Evolutionary conservation across 305 asterid species (phyloP), one percentile per base, ranked within the genome.

Genomic region (Fraxinus ornus): DNA sequence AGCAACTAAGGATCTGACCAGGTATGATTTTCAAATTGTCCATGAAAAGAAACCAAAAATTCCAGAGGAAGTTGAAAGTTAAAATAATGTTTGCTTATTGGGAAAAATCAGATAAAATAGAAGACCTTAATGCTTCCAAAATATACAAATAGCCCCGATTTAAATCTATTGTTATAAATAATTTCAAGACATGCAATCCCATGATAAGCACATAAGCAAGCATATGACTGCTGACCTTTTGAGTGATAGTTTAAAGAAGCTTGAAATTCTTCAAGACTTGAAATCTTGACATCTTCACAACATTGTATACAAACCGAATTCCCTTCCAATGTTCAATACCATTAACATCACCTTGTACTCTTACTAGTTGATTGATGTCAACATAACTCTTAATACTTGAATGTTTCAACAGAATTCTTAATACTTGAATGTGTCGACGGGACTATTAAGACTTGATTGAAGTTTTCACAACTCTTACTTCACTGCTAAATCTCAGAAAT

Each of bases 201-300:
- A 82, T 80, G 85, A 85, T 92, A 94, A 86, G 90, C 87, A 83
- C 93, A 90, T 89, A 90, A 89, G 91, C 93, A 92, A 94, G 92
- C 98, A 90, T 95, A 86, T 85, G 88, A 91, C 93, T 89, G 97
- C 98, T 94, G 93, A 95, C 99, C 99, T 95, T 91, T 88, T 35
- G 82, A 85, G 80, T 79, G 86, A 87, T 86, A 93, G 90, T 90
- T 89, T 87, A 90, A 94, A 94, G 89, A 88, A 92, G 88, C 94
- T 90, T 90, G 94, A 83, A 39, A 28, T 39, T 85, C 88, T 82
- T 85, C 88, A 85, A 85, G 88, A 85, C 88, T 85, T 80, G 85
- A 82, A 76, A 82, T 75, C 85, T 75, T 82, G 85, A 90, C 75
- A 86, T 92, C 99, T 94, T 94, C 97, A 89, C 89, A 91, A n/a